Percentiles rank a stretch among this genome's conserved stretches.
Evolutionary conservation across 495 filamentous ascomycete species (phyloP).

Genomic region (Symbiotaphrina buchneri): DNA sequence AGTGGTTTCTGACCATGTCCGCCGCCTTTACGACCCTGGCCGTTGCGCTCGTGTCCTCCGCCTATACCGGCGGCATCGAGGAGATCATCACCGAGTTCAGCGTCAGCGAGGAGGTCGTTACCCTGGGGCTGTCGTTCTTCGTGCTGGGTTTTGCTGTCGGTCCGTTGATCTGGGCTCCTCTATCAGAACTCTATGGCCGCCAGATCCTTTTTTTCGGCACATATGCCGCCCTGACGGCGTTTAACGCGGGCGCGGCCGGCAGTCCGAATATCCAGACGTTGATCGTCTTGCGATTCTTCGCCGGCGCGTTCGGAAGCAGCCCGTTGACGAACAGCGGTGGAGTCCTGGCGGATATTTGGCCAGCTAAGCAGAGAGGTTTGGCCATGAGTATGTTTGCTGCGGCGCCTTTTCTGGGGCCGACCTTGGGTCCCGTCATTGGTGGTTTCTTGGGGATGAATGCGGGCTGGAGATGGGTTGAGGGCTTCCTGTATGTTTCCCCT

Average conservation of each 20-base stretch:
- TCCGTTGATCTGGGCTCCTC: constrained; percentile 41
- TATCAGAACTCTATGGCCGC: constrained; percentile 51
- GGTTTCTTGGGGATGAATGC: constrained; percentile 33
- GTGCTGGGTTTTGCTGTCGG: constrained; percentile 51
- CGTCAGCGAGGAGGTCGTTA: constrained; percentile 34
- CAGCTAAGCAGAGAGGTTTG: constrained; percentile 34
- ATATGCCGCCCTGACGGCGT: constrained; percentile 38
- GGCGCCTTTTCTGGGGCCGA: constrained; percentile 49
- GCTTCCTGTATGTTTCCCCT: constrained; percentile 25
- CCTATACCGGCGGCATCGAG: constrained; percentile 47
- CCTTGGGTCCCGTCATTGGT: constrained; percentile 34
- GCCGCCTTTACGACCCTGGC: constrained; percentile 47
- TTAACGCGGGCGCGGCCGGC: constrained; percentile 42
- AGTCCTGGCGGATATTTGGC: constrained; percentile 57
- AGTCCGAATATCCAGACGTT: constrained; percentile 39
- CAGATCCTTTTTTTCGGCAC: constrained; percentile 44
- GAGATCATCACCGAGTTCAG: constrained; percentile 34
- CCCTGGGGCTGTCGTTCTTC: constrained; percentile 50
- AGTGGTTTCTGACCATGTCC: constrained; percentile 47
- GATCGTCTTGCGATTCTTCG: constrained; percentile 56
- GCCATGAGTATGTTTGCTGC: constrained; percentile 40
- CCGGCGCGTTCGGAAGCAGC: constrained; percentile 55
- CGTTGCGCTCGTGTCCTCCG: constrained; percentile 56
- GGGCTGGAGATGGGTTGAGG: constrained; percentile 50
- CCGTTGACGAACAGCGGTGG: constrained; percentile 52